These are phyloP conservation scores for Talaromyces sp. DNA, from an alignment of 2,329 filamentous ascomycete species.

Conservation along the genomic window DNA sequence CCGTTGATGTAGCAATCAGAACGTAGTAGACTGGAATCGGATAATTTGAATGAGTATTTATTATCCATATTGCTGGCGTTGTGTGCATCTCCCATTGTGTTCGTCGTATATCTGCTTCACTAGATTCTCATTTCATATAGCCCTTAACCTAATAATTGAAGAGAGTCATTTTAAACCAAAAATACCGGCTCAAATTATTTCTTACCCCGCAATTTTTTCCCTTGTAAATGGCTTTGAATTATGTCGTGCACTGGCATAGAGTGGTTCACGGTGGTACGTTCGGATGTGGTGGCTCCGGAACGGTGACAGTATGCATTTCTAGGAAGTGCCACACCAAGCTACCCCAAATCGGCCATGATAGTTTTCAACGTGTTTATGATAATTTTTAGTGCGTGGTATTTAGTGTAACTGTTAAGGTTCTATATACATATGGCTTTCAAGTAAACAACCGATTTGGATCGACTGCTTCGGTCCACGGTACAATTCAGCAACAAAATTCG, in stretches of 20 bases:
- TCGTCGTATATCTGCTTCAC: not conserved
- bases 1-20: conserved; percentile 49
- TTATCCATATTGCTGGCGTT: not conserved
- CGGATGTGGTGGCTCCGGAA: not conserved
- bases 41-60: conserved; percentile 20
- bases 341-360: not conserved
- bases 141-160: not conserved
- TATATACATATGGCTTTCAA: too few species aligned
- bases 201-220: not conserved
- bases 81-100: not conserved
- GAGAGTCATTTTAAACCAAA: not conserved
- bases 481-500: not conserved
- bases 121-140: not conserved
- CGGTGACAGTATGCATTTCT: not conserved
- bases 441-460: too few species aligned
- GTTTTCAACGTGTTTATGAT: not conserved
- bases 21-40: conserved; percentile 44
- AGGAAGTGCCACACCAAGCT: not conserved
- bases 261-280: not conserved
- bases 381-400: not conserved
- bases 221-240: not conserved
- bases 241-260: conserved; percentile 16
- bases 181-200: not conserved
- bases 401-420: not conserved
- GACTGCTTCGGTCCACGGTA: not conserved